Base-by-base conservation (phyloP, 345 rosid genomes). In the Lumnitzera littorea region DNA sequence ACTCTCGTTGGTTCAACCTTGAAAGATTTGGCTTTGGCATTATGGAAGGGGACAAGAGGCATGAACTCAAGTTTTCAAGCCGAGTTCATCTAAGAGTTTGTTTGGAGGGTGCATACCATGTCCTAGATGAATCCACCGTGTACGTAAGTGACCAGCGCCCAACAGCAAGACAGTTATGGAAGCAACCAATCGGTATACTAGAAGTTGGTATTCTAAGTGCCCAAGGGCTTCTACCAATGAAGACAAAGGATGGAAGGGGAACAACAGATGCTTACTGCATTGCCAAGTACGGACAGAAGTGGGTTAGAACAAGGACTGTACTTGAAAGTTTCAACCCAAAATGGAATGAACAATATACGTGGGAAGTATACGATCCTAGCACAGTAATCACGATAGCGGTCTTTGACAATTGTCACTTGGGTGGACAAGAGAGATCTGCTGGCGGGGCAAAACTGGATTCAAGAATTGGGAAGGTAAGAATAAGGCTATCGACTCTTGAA, bases 21-120 rank as follows among this genome's bases (percentile, higher is more conserved):
- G 96, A 89, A 60, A 89, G 83, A 49, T 88, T 74, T 16, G 92
- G 98, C 7, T 88, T 91, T 10, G 96, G 96, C 2, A 74, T 70
- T 29, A 53, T 91, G 59, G 96, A 91, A 72, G 92, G 79, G 63
- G 96, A 89, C 72, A 86, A 81, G 70, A 86, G 98, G 69, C 84
- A 83, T 16, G 91, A 91, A 62, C 95, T 76, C 58, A 84, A 82
- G 58, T 91, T 91, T 63, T 75, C 98, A 0, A 80, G 91, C 75
- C 72, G 91, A 63, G 73, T 91, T 66, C 96, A 88, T 60, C 71
- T 88, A 3, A 72, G 96, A 66, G 84, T 74, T 55, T 91, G 95
- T 25, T 86, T 88, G 24, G 98, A 88, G 74, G 98, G 98, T n/a
- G 98, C 83, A 6, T 91, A 88, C 71, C 98, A 88, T 72, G 98